Percentiles rank a stretch among this genome's conserved stretches.
These are phyloP conservation scores for Torrubiella hemipterigena DNA, from an alignment of 2,329 filamentous ascomycete species.

Conservation along the genomic window DNA sequence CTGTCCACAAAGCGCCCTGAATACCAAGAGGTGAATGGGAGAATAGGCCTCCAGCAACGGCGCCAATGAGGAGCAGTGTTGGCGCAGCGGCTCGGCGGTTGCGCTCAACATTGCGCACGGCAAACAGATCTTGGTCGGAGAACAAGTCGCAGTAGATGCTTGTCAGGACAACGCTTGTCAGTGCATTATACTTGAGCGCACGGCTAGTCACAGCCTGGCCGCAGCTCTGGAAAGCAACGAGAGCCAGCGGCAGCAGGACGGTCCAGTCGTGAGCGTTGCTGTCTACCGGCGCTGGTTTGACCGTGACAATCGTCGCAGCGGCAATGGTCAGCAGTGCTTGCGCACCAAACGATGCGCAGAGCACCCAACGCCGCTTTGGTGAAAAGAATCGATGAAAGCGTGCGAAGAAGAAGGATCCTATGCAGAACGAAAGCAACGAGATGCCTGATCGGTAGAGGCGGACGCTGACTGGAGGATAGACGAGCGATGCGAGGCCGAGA, in stretches of 20 bases:
- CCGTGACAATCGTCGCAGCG: slow-evolving; percentile 42
- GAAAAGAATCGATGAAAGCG: slow-evolving; percentile 53
- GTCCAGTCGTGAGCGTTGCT: slow-evolving; percentile 40
- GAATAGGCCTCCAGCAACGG: slow-evolving; percentile 37
- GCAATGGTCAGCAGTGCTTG: slow-evolving; percentile 38
- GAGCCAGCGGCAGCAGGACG: slow-evolving; percentile 52
- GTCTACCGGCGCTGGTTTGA: slow-evolving; percentile 25
- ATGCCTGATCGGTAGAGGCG: slow-evolving; percentile 47
- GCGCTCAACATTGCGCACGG: slow-evolving; percentile 31
- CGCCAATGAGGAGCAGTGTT: slow-evolving; percentile 34
- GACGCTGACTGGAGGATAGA: slow-evolving; percentile 13
- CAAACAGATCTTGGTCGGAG: slow-evolving; percentile 44
- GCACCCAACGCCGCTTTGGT: slow-evolving; percentile 51
- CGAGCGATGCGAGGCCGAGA: slow-evolving; percentile 53
- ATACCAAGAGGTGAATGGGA: slow-evolving; percentile 35
- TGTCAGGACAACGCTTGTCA: slow-evolving; percentile 71
- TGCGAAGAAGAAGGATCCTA: slow-evolving; percentile 61
- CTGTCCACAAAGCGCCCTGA: slow-evolving; percentile 46
- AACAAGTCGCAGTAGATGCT: slow-evolving; percentile 75
- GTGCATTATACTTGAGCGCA: slow-evolving; percentile 53
- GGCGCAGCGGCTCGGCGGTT: slow-evolving; percentile 39
- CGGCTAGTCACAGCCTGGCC: slow-evolving; percentile 68
- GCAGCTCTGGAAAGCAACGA: slow-evolving; percentile 66
- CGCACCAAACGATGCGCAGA: slow-evolving; percentile 43
- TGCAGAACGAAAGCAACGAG: slow-evolving; percentile 58